Evolutionary conservation across 2,329 filamentous ascomycete genomes (phyloP).

Genomic region (Fusarium circinatum): DNA sequence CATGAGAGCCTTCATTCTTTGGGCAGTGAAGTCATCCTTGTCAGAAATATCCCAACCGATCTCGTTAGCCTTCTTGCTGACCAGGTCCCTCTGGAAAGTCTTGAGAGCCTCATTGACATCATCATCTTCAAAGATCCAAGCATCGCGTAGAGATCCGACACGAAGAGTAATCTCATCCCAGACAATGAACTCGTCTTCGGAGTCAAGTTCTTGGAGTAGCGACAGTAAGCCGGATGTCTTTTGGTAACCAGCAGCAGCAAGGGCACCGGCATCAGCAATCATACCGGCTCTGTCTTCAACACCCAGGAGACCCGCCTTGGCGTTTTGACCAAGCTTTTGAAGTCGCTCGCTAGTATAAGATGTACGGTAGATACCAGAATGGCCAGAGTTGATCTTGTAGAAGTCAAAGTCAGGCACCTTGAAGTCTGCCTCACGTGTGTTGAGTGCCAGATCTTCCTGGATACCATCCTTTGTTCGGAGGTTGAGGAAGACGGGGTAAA

Average conservation of each 20-base stretch:
- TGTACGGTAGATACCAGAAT: slow-evolving; percentile 91
- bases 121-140: slow-evolving; percentile 84
- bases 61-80: slow-evolving; percentile 83
- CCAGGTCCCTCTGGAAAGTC: slow-evolving; percentile 82
- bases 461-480: slow-evolving; percentile 86
- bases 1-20: slow-evolving; percentile 93
- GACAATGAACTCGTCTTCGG: slow-evolving; percentile 89
- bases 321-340: slow-evolving; percentile 86
- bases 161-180: slow-evolving; percentile 92
- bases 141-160: slow-evolving; percentile 79
- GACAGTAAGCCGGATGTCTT: slow-evolving; percentile 91
- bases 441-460: slow-evolving; percentile 74
- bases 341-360: slow-evolving; percentile 86
- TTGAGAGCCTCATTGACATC: slow-evolving; percentile 79
- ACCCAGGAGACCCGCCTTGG: slow-evolving; percentile 74
- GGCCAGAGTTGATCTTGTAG: slow-evolving; percentile 96
- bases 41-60: slow-evolving; percentile 90
- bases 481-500: slow-evolving; percentile 91
- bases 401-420: slow-evolving; percentile 84
- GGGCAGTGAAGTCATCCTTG: slow-evolving; percentile 85
- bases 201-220: slow-evolving; percentile 83
- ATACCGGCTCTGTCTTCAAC: slow-evolving; percentile 95
- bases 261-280: slow-evolving; percentile 90
- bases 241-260: slow-evolving; percentile 90
- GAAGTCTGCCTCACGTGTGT: slow-evolving; percentile 76